A percentile compares a stretch with the other conserved stretches of the same genome.
Conservation (phyloP, 176 grass and related monocot species). For the Coix lacrymajobi region DNA sequence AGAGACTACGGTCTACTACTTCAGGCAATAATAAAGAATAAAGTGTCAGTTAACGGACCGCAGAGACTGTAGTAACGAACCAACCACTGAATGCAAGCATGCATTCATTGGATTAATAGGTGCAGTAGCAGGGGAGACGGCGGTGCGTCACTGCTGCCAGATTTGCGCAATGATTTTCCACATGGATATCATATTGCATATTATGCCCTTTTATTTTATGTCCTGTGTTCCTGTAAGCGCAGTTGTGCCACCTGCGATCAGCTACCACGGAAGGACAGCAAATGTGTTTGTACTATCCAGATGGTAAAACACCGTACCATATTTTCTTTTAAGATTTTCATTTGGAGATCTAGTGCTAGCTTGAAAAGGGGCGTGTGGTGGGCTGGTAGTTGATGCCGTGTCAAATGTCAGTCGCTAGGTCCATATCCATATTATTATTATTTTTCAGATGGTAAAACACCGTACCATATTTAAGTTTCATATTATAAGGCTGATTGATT, state of each 20-base stretch:
- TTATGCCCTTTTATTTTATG: too few relatives aligned
- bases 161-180: neutral
- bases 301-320: neutral
- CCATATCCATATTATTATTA: neutral
- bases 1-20: neutral
- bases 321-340: neutral
- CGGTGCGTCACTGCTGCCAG: constrained; percentile 9
- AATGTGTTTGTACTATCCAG: neutral
- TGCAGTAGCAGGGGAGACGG: neutral
- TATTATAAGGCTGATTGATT: neutral
- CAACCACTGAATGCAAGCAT: neutral
- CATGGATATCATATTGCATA: neutral
- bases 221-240: neutral
- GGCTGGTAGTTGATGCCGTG: neutral
- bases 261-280: neutral
- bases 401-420: constrained; percentile 22
- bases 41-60: neutral
- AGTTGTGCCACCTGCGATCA: neutral
- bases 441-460: too few relatives aligned
- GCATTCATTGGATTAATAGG: neutral
- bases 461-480: too few relatives aligned
- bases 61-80: neutral
- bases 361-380: neutral
- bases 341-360: neutral
- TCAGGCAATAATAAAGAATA: neutral